Percentiles rank a stretch among this genome's conserved stretches.
Evolutionary conservation across 257 asterid species (phyloP).

Genomic region (Coffea canephora): DNA sequence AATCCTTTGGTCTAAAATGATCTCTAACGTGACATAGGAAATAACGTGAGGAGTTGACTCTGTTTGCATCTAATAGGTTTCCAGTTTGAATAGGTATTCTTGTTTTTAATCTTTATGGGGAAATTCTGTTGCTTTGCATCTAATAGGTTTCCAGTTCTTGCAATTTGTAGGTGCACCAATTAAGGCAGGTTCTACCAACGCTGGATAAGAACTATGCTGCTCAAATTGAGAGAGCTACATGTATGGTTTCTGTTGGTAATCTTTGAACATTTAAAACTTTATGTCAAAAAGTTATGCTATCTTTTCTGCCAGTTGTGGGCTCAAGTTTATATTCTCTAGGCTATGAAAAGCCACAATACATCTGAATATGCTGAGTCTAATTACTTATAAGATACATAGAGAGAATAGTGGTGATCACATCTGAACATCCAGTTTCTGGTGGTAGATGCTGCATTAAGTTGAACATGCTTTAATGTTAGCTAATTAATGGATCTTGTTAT

Average conservation of each 20-base stretch:
- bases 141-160: constrained; percentile 11
- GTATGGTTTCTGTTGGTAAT: constrained; percentile 40
- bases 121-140: neutral
- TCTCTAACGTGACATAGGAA: too few species aligned
- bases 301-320: neutral
- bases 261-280: neutral
- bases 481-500: neutral
- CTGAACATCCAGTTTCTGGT: neutral
- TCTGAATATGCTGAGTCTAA: neutral
- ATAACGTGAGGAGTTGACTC: too few species aligned
- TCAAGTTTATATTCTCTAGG: neutral
- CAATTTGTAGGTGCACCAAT: constrained; percentile 58
- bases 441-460: neutral
- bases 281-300: neutral
- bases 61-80: too few species aligned
- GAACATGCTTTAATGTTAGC: neutral
- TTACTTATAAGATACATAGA: neutral
- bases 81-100: too few species aligned
- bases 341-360: neutral
- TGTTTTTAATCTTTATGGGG: neutral
- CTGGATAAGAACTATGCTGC: constrained; percentile 88
- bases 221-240: constrained; percentile 58
- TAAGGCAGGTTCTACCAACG: constrained; percentile 62
- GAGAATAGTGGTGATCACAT: neutral
- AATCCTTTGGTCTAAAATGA: too few species aligned